Evolutionary conservation across 1,284 basidiomycete species (phyloP), one percentile per base, ranked within the genome.

Genomic region (Sphaerobolus stellatus): DNA sequence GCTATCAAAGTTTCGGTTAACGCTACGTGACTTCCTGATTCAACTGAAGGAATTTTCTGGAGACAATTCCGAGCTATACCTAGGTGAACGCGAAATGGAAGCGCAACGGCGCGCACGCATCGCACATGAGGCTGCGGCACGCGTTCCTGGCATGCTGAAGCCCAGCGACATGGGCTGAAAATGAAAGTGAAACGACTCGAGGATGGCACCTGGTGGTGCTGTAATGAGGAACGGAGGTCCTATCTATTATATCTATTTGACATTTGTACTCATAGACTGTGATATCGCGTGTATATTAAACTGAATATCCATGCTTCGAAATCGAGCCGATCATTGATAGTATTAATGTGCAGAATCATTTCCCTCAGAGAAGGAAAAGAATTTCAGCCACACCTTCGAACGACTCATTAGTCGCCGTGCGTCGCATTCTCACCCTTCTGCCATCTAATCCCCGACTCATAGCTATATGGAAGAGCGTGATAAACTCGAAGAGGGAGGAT

Each of bases 91-190:
- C 74, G 96, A 99, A 71, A 84, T 85, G 4, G 95, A 97, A 71
- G 77, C 79, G 54, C 74, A 84, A 62, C 68, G 71, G 59, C 82
- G 83, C 71, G 79, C 84, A 1, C 84, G 87, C 58, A 88, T 86
- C 58, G 94, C 98, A 73, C 86, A 89, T 53, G 84, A 94, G 74
- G 82, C 86, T 30, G 95, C 95, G 18, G 90, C 92, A 79, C 84
- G 91, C 61, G 94, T 99, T 59, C 97, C 96, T n/a, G 97, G 97
- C 53, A 93, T 99, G 91, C 81, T 98, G 69, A 98, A 98, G 74
- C 96, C 96, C 29, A 90, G 88, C 62, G 92, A 95, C n/a, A n/a
- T n/a, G n/a, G n/a, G n/a, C n/a, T n/a, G n/a, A n/a, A n/a, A 73
- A 70, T 97, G 68, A 92, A 95, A 67, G 94, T 95, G 75, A 88